Conservation (phyloP, 805 yeast genomes). For the Helenozyma rhizophorensis region DNA sequence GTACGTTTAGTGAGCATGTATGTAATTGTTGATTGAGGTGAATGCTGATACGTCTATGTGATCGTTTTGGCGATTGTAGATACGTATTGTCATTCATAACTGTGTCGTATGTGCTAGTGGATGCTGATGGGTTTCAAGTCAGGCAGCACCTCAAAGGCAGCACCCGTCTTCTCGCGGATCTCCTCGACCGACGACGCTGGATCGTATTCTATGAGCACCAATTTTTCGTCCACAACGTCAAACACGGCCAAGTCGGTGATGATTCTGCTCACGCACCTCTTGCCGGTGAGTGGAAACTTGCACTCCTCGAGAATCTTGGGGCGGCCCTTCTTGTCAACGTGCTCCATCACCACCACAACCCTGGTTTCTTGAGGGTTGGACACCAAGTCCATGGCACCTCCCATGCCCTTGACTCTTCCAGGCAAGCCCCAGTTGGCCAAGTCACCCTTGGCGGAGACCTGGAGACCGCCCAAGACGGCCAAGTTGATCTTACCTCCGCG, state of each 20-base stretch:
- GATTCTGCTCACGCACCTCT: slow-evolving; percentile 40
- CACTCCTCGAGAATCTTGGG: slow-evolving; percentile 44
- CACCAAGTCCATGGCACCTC: slow-evolving; percentile 53
- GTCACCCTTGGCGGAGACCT: slow-evolving; percentile 45
- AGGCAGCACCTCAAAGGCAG: slow-evolving; percentile 32
- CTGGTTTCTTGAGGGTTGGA: slow-evolving; percentile 41
- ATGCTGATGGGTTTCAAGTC: slow-evolving; percentile 17
- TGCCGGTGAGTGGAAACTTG: slow-evolving; percentile 45
- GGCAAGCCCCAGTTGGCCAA: slow-evolving; percentile 53
- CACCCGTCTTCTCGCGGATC: slow-evolving; percentile 35
- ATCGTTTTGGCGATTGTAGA: no score
- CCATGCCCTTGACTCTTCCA: slow-evolving; percentile 49
- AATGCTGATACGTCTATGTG: no score
- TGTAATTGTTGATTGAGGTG: no score
- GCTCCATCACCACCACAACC: slow-evolving; percentile 47
- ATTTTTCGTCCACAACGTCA: slow-evolving; percentile 35
- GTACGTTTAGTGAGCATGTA: no score
- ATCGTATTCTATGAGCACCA: slow-evolving; percentile 39
- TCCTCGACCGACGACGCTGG: slow-evolving; percentile 39
- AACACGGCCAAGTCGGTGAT: slow-evolving; percentile 48
- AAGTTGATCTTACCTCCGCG: slow-evolving; percentile 43
- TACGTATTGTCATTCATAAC: no score
- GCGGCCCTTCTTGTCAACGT: slow-evolving; percentile 43
- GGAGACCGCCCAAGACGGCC: slow-evolving; percentile 47
- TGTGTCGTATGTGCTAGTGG: not conserved